Evolutionary conservation across 2,329 filamentous ascomycete genomes (phyloP).

Genomic region (Fusarium hostae): DNA sequence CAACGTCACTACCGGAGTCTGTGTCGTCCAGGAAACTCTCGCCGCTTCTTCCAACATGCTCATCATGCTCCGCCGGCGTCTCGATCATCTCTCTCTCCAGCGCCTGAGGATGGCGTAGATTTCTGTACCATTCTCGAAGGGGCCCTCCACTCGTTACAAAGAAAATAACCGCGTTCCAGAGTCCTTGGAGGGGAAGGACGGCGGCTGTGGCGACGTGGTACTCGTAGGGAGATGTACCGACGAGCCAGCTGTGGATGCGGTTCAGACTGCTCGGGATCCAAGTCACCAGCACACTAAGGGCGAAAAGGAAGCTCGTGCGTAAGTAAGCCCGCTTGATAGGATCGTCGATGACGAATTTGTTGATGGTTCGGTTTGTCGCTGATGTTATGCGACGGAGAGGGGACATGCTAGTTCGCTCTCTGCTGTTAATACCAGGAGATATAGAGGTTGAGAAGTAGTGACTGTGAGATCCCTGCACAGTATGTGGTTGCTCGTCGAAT

Average conservation of each 20-base stretch:
- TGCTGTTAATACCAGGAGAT: slow-evolving; percentile 29
- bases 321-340: slow-evolving; percentile 70
- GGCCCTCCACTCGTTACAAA: slow-evolving; percentile 68
- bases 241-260: slow-evolving; percentile 74
- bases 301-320: slow-evolving; percentile 70
- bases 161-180: slow-evolving; percentile 85
- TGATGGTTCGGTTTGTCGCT: slow-evolving; percentile 47
- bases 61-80: slow-evolving; percentile 2
- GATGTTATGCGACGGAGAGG: slow-evolving; percentile 34
- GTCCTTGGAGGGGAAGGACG: slow-evolving; percentile 80
- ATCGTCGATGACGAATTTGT: slow-evolving; percentile 56
- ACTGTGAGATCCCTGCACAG: slow-evolving; percentile 36
- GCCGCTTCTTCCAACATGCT: slow-evolving; percentile 19
- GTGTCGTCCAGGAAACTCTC: slow-evolving; percentile 46
- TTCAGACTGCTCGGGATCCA: slow-evolving; percentile 78
- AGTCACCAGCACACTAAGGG: slow-evolving; percentile 69
- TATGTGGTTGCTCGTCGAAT: slow-evolving; percentile 34
- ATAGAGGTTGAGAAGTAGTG: slow-evolving; percentile 52
- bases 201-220: slow-evolving; percentile 76
- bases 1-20: slow-evolving; percentile 51
- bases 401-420: slow-evolving; percentile 1
- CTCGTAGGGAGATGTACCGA: slow-evolving; percentile 65
- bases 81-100: slow-evolving; percentile 31
- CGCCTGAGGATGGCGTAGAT: not conserved
- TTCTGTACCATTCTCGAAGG: slow-evolving; percentile 34